Percentiles rank a stretch among this genome's conserved stretches.
These are phyloP conservation scores for Lentinula aciculospora DNA, from an alignment of 768 basidiomycete species.

Conservation along the genomic window DNA sequence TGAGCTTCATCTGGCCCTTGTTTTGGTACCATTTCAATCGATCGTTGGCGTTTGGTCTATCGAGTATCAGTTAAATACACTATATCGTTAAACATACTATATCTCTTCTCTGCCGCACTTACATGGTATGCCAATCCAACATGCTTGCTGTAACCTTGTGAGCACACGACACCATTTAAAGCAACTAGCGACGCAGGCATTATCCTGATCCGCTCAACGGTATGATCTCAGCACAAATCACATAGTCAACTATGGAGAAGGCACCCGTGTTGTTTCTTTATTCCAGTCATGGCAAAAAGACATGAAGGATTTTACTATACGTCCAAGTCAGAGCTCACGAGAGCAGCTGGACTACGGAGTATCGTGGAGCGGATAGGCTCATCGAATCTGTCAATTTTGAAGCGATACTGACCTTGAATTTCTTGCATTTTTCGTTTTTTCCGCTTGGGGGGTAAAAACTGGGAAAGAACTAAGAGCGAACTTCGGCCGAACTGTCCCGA, in stretches of 20 bases:
- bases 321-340: background rate
- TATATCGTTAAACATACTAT: background rate
- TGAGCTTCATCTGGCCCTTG: background rate
- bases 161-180: background rate
- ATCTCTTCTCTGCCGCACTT: background rate
- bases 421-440: too few species aligned
- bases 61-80: too few species aligned
- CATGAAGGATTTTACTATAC: background rate
- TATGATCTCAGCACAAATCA: background rate
- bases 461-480: too few species aligned
- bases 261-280: background rate
- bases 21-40: background rate
- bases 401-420: background rate
- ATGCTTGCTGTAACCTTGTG: background rate
- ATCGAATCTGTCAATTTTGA: background rate
- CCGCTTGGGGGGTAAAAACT: too few species aligned
- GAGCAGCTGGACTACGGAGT: background rate
- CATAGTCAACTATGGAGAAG: background rate
- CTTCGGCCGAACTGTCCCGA: too few species aligned
- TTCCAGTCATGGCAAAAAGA: background rate
- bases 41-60: background rate
- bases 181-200: background rate
- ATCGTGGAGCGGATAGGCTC: background rate
- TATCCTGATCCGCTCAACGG: background rate
- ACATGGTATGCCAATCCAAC: background rate